A percentile compares a stretch with the other conserved stretches of the same genome.
Evolutionary conservation across 2,329 filamentous ascomycete genomes (phyloP).

Genomic region (Pseudogymnoascus sp.): DNA sequence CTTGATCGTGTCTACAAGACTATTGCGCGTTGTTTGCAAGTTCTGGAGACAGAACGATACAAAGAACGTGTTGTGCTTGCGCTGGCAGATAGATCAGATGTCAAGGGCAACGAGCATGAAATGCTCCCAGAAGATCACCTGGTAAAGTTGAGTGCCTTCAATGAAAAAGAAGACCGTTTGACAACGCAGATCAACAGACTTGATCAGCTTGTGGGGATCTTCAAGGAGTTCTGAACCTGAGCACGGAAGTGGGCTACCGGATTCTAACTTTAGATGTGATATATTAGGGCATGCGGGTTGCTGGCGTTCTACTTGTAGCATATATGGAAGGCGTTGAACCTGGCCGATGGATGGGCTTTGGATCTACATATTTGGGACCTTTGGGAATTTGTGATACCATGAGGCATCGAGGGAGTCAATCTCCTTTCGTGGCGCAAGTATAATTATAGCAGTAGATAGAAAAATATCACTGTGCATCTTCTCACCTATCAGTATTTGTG

Average conservation of each 20-base stretch:
- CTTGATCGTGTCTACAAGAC: constrained; percentile 80
- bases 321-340: constrained; percentile 7
- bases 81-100: constrained; percentile 78
- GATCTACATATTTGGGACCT: constrained; percentile 6
- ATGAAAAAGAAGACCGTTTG: constrained; percentile 63
- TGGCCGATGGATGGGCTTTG: constrained; percentile 2
- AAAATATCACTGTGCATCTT: background rate
- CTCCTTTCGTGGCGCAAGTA: background rate
- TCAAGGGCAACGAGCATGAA: constrained; percentile 74
- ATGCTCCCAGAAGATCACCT: constrained; percentile 70
- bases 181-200: constrained; percentile 70
- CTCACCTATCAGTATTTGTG: background rate
- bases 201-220: constrained; percentile 75
- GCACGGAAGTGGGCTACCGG: background rate
- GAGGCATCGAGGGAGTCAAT: background rate
- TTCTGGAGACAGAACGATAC: constrained; percentile 66
- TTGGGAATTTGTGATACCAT: constrained; percentile 7
- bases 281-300: background rate
- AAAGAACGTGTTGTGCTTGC: constrained; percentile 65
- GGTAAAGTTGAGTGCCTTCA: constrained; percentile 48
- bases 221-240: constrained; percentile 63
- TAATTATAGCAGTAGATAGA: constrained; percentile 2
- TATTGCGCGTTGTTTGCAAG: constrained; percentile 78
- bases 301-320: constrained; percentile 1
- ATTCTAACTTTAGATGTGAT: constrained; percentile 1